These are phyloP conservation scores for Cyberlindnera galapagoensis DNA, from an alignment of 805 yeast species.

Conservation along the genomic window DNA sequence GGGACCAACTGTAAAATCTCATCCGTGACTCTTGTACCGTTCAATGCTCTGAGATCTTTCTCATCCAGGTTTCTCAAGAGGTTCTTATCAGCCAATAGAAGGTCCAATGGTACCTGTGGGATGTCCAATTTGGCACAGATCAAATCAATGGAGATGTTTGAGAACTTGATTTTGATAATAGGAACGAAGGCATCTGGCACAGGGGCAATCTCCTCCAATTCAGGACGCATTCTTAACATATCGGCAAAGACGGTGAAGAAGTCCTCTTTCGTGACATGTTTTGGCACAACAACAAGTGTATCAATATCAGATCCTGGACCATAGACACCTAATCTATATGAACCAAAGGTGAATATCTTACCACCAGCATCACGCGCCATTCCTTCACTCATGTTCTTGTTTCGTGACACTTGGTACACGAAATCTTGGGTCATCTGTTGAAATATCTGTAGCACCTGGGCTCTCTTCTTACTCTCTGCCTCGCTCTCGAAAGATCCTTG, in stretches of 20 bases:
- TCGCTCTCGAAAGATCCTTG: slow-evolving; percentile 90
- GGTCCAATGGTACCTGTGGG: slow-evolving; percentile 70
- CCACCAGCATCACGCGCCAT: slow-evolving; percentile 98
- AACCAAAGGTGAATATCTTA: slow-evolving; percentile 92
- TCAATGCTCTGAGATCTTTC: slow-evolving; percentile 79
- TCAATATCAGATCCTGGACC: slow-evolving; percentile 99
- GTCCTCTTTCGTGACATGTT: slow-evolving; percentile 86
- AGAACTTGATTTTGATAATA: slow-evolving; percentile 80
- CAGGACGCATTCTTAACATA: slow-evolving; percentile 65
- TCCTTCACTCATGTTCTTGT: slow-evolving; percentile 91
- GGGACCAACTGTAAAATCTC: slow-evolving; percentile 88
- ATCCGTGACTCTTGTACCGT: slow-evolving; percentile 97
- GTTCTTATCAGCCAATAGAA: slow-evolving; percentile 80
- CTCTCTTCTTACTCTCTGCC: slow-evolving; percentile 74
- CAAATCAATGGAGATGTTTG: slow-evolving; percentile 90
- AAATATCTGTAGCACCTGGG: slow-evolving; percentile 59
- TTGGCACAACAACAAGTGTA: slow-evolving; percentile 93
- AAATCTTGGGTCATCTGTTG: slow-evolving; percentile 76
- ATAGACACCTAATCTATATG: slow-evolving; percentile 90
- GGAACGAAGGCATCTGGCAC: slow-evolving; percentile 99
- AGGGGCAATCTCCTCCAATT: slow-evolving; percentile 82
- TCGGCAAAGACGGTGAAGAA: slow-evolving; percentile 78
- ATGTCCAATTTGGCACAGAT: slow-evolving; percentile 78
- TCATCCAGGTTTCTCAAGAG: slow-evolving; percentile 84
- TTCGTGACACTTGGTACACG: slow-evolving; percentile 73